phyloP scores from a whole-genome alignment of 148 eudicot species.

The Dysphania ambrosioides region DNA sequence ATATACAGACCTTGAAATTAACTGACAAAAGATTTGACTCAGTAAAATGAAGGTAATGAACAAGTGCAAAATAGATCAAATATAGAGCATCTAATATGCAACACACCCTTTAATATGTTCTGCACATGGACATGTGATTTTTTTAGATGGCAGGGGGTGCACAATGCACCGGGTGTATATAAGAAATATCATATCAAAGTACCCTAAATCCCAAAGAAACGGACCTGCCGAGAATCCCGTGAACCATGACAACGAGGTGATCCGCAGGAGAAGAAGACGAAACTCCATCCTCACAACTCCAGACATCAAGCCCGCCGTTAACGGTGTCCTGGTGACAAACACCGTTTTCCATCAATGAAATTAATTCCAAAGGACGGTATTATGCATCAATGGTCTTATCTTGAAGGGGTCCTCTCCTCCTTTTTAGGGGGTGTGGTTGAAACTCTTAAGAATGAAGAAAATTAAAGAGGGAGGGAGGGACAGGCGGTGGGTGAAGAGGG shows the following conservation, averaged over 20 bases:
- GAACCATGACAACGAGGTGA: slow-evolving; percentile 94
- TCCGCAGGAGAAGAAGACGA: slow-evolving; percentile 56
- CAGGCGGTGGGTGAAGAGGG: not conserved
- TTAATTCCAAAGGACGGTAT: not conserved
- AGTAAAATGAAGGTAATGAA: not conserved
- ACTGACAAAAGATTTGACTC: slow-evolving; percentile 2
- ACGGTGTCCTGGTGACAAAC: slow-evolving; percentile 58
- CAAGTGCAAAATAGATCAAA: too few species aligned
- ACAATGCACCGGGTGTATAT: too few species aligned
- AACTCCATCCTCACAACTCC: slow-evolving; percentile 46
- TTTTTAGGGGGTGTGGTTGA: not conserved
- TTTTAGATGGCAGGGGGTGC: too few species aligned
- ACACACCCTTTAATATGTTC: too few species aligned
- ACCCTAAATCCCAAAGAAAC: not conserved
- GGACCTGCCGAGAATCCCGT: slow-evolving; percentile 92
- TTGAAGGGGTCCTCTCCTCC: not conserved
- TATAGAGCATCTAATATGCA: too few species aligned
- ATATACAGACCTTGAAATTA: not conserved
- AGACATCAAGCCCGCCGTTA: slow-evolving; percentile 62
- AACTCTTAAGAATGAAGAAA: not conserved
- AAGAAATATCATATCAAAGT: slow-evolving; percentile 14
- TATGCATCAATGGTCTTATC: not conserved
- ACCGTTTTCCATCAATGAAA: slow-evolving; percentile 38
- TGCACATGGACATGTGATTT: too few species aligned
- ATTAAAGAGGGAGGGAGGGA: not conserved